Evolutionary conservation across 1,284 basidiomycete genomes (phyloP).

Genomic region (Cerioporus squamosus): DNA sequence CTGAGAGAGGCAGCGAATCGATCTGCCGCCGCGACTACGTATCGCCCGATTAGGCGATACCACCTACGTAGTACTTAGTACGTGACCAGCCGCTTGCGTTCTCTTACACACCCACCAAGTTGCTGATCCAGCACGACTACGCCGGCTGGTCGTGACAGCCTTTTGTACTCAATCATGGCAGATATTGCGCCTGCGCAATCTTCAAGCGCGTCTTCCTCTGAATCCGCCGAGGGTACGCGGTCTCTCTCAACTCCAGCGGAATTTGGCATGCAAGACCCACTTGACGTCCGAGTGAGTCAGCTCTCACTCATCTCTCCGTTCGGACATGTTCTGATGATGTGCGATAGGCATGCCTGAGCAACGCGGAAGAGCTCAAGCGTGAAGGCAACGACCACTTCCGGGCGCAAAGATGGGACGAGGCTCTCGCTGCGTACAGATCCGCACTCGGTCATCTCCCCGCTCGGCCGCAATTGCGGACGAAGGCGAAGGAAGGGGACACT

Average conservation of each 20-base stretch:
- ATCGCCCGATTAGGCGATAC: no score
- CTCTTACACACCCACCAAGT: no score
- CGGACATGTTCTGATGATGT: not conserved
- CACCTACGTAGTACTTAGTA: no score
- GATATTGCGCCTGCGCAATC: no score
- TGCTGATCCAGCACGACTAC: no score
- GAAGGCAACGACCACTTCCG: conserved; percentile 62
- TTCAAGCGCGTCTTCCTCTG: no score
- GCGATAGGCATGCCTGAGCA: conserved; percentile 47
- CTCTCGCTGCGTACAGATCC: conserved; percentile 63
- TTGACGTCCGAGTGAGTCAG: conserved; percentile 10
- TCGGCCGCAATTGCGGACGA: conserved; percentile 35
- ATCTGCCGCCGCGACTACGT: no score
- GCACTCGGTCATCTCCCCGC: conserved; percentile 63
- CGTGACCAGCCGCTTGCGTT: no score
- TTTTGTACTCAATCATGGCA: no score
- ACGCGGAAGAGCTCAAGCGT: conserved; percentile 63
- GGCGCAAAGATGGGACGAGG: conserved; percentile 62
- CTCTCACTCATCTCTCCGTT: not conserved
- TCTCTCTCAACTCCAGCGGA: not conserved
- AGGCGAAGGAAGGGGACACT: conserved; percentile 33
- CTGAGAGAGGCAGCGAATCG: no score
- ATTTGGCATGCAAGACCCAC: not conserved
- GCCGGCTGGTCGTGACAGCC: no score
- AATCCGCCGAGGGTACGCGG: not conserved